A percentile compares a stretch with the other conserved stretches of the same genome.
Conservation (phyloP, 148 eudicot genomes). For the Fagopyrum esculentum region DNA sequence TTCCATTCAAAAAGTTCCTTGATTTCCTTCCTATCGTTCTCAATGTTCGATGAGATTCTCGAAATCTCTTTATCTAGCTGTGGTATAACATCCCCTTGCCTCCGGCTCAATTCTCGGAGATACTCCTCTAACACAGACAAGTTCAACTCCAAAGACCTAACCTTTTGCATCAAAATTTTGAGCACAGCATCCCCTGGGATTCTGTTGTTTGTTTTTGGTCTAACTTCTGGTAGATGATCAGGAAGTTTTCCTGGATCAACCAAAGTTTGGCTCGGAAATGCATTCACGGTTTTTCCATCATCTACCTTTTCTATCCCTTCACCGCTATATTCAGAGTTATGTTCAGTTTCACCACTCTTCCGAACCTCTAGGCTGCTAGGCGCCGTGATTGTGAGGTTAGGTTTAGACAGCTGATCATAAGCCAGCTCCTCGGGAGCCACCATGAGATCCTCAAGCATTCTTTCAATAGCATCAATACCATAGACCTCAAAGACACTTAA, state of each 20-base stretch:
- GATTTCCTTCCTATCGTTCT: constrained; percentile 45
- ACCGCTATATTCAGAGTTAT: constrained; percentile 22
- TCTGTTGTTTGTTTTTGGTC: constrained; percentile 51
- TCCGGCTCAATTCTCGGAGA: constrained; percentile 54
- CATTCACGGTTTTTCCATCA: constrained; percentile 27
- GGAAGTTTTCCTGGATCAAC: constrained; percentile 26
- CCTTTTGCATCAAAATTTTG: constrained; percentile 83
- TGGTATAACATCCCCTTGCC: constrained; percentile 58
- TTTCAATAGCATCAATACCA: constrained; percentile 87
- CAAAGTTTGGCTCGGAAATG: constrained; percentile 30
- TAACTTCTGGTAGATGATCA: constrained; percentile 41
- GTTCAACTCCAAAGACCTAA: constrained; percentile 70
- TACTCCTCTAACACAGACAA: constrained; percentile 71
- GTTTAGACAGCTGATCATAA: constrained; percentile 23
- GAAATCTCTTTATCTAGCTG: constrained; percentile 56
- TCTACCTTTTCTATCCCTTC: constrained; percentile 31
- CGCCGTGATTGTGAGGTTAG: constrained; percentile 37
- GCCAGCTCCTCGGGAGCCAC: constrained; percentile 38
- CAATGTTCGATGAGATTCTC: constrained; percentile 38
- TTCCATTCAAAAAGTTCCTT: constrained; percentile 64
- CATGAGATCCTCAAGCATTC: constrained; percentile 91
- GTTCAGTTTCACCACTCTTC: constrained; percentile 27
- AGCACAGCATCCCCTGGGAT: constrained; percentile 70
- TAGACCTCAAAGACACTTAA: constrained; percentile 74
- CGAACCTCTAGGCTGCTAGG: constrained; percentile 30